Percentiles rank a stretch among this genome's conserved stretches.
These are phyloP conservation scores for Themeda triandra DNA, from an alignment of 176 grass and related monocot genomes.

Conservation along the genomic window DNA sequence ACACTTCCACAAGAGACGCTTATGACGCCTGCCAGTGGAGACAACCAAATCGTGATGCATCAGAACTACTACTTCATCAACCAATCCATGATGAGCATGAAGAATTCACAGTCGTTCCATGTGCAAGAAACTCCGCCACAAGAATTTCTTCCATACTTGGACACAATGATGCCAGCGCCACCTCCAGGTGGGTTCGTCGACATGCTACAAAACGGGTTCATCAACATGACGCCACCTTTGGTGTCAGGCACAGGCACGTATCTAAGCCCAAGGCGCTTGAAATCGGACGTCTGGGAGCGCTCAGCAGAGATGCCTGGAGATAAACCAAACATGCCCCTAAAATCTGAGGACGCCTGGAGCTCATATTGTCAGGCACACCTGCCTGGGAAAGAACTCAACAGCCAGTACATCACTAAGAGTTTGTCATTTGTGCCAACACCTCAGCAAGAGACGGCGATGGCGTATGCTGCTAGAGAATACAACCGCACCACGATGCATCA, in stretches of 20 bases:
- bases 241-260: too few relatives aligned
- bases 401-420: background rate
- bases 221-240: background rate
- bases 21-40: background rate
- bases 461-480: background rate
- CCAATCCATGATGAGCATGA: background rate
- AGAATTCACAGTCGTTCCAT: background rate
- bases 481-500: background rate
- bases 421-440: background rate
- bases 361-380: background rate
- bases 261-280: too few relatives aligned
- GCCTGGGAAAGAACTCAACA: background rate
- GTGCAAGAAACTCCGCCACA: background rate
- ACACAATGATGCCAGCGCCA: background rate
- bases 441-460: background rate
- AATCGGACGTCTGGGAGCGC: background rate
- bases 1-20: background rate
- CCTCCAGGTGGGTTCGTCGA: background rate
- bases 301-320: background rate
- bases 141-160: background rate
- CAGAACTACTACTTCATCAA: background rate
- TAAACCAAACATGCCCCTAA: background rate
- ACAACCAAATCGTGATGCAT: background rate
- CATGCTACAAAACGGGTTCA: background rate
- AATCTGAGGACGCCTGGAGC: background rate